Base-by-base conservation (phyloP, 805 yeast genomes). In the Scheffersomyces ergatensis region DNA sequence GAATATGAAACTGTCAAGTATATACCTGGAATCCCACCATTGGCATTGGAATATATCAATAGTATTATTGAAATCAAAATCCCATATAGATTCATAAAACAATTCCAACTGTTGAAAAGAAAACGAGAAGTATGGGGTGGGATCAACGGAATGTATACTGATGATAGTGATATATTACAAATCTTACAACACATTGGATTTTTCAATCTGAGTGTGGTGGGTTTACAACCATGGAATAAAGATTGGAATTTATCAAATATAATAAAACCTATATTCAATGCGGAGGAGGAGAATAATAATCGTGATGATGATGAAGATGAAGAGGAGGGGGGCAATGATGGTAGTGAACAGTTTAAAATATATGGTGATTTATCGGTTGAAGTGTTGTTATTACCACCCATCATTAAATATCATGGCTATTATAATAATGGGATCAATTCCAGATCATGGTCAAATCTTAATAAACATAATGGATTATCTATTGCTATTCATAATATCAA, bases 111-210 rank as follows among this genome's bases (percentile, higher is more conserved):
- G 37, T 70, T 78, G 37, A 21, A 21, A 21, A 14, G 29, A 25
- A 14, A 14, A 7, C 65, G 80, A 37, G 74, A 76, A 34, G 47
- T 89, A 2, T 92, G 98, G 98, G 99, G 99, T 2, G 75, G 75
- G 2, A 56, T 56, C 11, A 77, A 90, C 2, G 96, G 90, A 33
- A 70, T 93, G 0, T 93, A 92, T 61, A 87, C 97, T 0, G 98
- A 93, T 61, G 99, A 92, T 60, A 85, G 96, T 1, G 96, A 92
- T 59, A 66, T 90, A 2, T 72, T 92, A 27, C 72, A 86, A 4
- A 84, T 82, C 0, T 64, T 92, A 38, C 76, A 79, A 46, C 98
- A 93, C 53, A 67, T 81, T 45, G 97, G 97, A 0, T 63, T 83
- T 34, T 70, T 82, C 42, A 60, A 74, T 39, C 57, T 71, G 11